phyloP scores from a whole-genome alignment of 108 stramenopile genomes.

The Cyclotella cryptica region DNA sequence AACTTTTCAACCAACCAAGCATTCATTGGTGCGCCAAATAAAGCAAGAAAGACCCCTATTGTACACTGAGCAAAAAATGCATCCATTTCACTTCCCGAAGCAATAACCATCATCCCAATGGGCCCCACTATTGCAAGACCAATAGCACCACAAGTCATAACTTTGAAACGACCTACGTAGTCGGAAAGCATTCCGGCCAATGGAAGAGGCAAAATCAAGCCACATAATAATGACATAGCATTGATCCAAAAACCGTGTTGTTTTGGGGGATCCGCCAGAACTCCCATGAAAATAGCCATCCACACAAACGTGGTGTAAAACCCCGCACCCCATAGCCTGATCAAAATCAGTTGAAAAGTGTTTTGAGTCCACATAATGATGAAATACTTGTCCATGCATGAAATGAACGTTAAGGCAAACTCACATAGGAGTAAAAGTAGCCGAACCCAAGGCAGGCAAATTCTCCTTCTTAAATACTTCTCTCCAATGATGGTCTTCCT shows the following conservation, averaged over 20 bases:
- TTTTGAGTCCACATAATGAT: background rate
- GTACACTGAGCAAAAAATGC: slow-evolving; percentile 64
- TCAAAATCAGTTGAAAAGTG: slow-evolving; percentile 50
- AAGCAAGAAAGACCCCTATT: slow-evolving; percentile 58
- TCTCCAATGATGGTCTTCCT: slow-evolving; percentile 52
- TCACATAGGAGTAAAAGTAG: slow-evolving; percentile 62
- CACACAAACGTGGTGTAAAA: slow-evolving; percentile 74
- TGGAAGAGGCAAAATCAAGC: slow-evolving; percentile 62
- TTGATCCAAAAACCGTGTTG: slow-evolving; percentile 72
- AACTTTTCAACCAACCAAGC: slow-evolving; percentile 79
- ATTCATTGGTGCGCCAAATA: slow-evolving; percentile 69
- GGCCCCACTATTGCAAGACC: slow-evolving; percentile 58
- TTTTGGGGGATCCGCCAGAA: slow-evolving; percentile 62
- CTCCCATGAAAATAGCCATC: slow-evolving; percentile 76
- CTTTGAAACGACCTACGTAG: slow-evolving; percentile 47
- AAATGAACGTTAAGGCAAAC: background rate
- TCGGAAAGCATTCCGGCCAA: slow-evolving; percentile 65
- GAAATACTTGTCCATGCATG: background rate
- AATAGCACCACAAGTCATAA: slow-evolving; percentile 59
- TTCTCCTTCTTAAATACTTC: slow-evolving; percentile 63
- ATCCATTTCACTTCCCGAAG: slow-evolving; percentile 37
- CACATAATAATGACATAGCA: slow-evolving; percentile 55
- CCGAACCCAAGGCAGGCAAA: slow-evolving; percentile 56
- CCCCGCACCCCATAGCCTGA: slow-evolving; percentile 68
- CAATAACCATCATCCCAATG: slow-evolving; percentile 51